Conservation (phyloP, 2,329 filamentous ascomycete species). For the Penicillium verrucosum region DNA sequence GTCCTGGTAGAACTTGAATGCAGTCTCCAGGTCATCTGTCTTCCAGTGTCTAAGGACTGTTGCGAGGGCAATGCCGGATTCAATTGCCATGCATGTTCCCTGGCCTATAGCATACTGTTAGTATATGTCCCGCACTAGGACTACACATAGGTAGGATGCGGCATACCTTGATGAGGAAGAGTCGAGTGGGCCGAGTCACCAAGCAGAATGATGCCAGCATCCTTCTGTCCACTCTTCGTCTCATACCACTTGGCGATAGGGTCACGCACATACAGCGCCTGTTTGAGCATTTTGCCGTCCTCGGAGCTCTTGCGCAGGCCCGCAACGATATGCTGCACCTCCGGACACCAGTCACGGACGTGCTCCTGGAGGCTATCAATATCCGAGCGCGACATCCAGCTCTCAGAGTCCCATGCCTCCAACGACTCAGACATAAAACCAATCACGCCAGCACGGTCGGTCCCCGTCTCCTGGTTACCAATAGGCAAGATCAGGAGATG, state of each 20-base stretch:
- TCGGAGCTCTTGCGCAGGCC: conserved; percentile 29
- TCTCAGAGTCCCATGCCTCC: conserved; percentile 36
- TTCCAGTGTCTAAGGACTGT: conserved; percentile 33
- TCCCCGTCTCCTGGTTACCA: conserved; percentile 33
- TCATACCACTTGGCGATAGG: conserved; percentile 33
- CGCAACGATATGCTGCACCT: conserved; percentile 33
- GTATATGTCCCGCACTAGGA: neutral
- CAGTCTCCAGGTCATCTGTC: conserved; percentile 24
- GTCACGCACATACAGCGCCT: conserved; percentile 35
- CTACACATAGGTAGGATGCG: neutral
- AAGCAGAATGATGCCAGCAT: conserved; percentile 31
- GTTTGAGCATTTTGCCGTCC: conserved; percentile 35
- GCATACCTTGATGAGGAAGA: conserved; percentile 33
- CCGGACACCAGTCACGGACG: conserved; percentile 33
- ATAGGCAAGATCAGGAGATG: conserved; percentile 40
- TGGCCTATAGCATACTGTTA: conserved; percentile 24
- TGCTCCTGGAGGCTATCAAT: conserved; percentile 36
- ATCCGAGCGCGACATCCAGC: conserved; percentile 33
- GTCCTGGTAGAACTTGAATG: conserved; percentile 37
- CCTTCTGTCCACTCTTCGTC: conserved; percentile 23
- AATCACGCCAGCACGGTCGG: conserved; percentile 34
- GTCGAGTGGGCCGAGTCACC: conserved; percentile 37
- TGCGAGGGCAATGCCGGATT: conserved; percentile 34
- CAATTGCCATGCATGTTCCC: conserved; percentile 36
- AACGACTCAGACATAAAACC: conserved; percentile 40